Percentiles rank a stretch among this genome's conserved stretches.
phyloP scores from a whole-genome alignment of 768 basidiomycete species.

The Tricholoma terreum region DNA sequence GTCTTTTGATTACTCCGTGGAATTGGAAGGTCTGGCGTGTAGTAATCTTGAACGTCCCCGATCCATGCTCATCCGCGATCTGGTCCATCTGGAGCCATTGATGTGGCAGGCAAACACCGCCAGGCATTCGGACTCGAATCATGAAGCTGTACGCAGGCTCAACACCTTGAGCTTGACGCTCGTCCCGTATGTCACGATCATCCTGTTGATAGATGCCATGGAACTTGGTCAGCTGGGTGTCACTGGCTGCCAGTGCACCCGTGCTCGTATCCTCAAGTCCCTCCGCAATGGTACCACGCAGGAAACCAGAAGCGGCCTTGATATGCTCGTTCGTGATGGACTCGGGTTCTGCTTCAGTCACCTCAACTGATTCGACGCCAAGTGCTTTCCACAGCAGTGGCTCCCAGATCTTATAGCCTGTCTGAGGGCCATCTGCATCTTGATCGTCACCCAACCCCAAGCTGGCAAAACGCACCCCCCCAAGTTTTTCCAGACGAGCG shows the following conservation, averaged over 20 bases:
- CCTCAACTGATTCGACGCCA: slow-evolving; percentile 85
- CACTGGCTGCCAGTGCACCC: slow-evolving; percentile 86
- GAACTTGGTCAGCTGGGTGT: slow-evolving; percentile 97
- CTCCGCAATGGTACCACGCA: slow-evolving; percentile 93
- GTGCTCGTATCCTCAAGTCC: slow-evolving; percentile 84
- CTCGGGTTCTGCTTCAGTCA: slow-evolving; percentile 91
- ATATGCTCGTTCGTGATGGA: slow-evolving; percentile 99
- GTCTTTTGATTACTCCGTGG: slow-evolving; percentile 97
- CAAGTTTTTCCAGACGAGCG: slow-evolving; percentile 71
- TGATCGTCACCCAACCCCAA: slow-evolving; percentile 95
- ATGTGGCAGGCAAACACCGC: slow-evolving; percentile 85
- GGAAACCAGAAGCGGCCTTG: slow-evolving; percentile 91
- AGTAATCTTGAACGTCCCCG: slow-evolving; percentile 93
- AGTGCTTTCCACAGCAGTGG: slow-evolving; percentile 89
- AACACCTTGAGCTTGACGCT: slow-evolving; percentile 85
- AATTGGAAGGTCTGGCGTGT: slow-evolving; percentile 99
- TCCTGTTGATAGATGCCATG: slow-evolving; percentile 96
- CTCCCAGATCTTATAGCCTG: slow-evolving; percentile 97
- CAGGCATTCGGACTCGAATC: slow-evolving; percentile 97
- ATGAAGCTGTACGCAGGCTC: slow-evolving; percentile 98
- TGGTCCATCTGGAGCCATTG: slow-evolving; percentile 97
- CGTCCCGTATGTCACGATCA: slow-evolving; percentile 97
- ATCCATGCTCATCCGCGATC: slow-evolving; percentile 94
- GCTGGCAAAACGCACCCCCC: slow-evolving; percentile 68
- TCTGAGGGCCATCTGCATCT: slow-evolving; percentile 93